Percentiles rank a stretch among this genome's conserved stretches.
Evolutionary conservation across 75 land plant species (phyloP).

Genomic region (Selaginella moellendorffii): DNA sequence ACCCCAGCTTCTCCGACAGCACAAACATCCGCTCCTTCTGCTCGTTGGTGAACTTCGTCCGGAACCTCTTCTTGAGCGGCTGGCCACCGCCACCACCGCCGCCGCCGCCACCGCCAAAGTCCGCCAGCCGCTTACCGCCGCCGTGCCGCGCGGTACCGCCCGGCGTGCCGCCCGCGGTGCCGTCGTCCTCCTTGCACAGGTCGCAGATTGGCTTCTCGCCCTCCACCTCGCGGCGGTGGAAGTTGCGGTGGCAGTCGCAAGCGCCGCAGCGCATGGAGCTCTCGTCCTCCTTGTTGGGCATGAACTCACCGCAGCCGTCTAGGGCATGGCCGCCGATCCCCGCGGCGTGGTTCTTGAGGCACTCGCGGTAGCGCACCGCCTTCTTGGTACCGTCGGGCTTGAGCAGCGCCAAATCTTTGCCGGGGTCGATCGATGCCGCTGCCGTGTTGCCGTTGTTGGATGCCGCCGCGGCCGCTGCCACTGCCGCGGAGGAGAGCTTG

Average conservation of each 20-base stretch:
- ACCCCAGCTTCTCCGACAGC: constrained; percentile 17
- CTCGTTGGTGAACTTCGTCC: constrained; percentile 51
- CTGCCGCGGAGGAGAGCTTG: background rate
- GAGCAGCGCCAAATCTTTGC: background rate
- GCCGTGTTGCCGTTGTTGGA: background rate
- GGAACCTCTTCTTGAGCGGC: constrained; percentile 32
- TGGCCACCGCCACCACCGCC: no score
- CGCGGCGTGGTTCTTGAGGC: constrained; percentile 45
- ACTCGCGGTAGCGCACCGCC: constrained; percentile 26
- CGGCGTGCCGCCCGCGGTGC: no score
- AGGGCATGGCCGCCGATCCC: constrained; percentile 26
- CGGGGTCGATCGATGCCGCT: background rate
- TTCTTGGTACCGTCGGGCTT: constrained; percentile 3
- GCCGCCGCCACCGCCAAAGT: background rate
- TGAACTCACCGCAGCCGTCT: constrained; percentile 55
- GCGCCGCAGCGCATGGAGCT: constrained; percentile 27
- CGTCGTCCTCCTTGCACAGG: background rate
- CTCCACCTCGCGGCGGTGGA: constrained; percentile 28
- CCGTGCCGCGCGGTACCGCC: background rate
- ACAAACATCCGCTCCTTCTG: constrained; percentile 35
- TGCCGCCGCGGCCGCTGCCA: background rate
- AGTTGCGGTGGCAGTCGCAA: constrained; percentile 42
- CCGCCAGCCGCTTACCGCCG: background rate
- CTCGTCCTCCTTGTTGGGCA: constrained; percentile 18
- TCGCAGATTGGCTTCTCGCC: constrained; percentile 14